Percentiles rank a stretch among this genome's conserved stretches.
These are phyloP conservation scores for Tulasnella sp. DNA, from an alignment of 768 basidiomycete species.

Conservation along the genomic window DNA sequence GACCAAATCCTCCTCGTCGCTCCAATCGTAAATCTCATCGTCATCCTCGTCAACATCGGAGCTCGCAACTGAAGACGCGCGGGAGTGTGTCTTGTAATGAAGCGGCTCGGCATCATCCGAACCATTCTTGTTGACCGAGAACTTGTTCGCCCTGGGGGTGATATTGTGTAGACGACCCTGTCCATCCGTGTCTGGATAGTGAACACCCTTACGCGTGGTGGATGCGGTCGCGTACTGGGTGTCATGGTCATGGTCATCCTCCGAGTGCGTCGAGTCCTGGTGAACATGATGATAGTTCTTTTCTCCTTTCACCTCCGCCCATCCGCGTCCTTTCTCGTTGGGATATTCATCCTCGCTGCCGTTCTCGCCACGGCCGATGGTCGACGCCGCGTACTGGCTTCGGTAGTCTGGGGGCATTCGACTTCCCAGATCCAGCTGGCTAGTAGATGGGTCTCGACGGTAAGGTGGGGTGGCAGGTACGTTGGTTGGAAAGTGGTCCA, in stretches of 20 bases:
- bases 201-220: conserved; percentile 4
- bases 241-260: neutral
- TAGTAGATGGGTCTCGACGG: neutral
- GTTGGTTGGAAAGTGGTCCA: neutral
- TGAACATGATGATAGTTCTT: neutral
- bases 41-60: conserved; percentile 50
- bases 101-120: neutral
- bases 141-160: neutral
- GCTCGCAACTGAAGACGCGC: neutral
- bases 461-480: conserved; percentile 12
- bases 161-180: neutral
- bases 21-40: conserved; percentile 59
- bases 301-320: neutral
- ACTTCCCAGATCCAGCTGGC: neutral
- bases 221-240: neutral
- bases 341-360: conserved; percentile 5
- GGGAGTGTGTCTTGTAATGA: neutral
- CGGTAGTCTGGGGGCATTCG: conserved; percentile 14
- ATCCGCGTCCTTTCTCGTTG: neutral
- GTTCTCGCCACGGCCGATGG: neutral
- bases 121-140: neutral
- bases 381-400: conserved; percentile 10
- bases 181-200: conserved; percentile 16
- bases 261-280: neutral
- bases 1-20: conserved; percentile 61